phyloP scores from a whole-genome alignment of 495 filamentous ascomycete species.

The Neurospora sp. region DNA sequence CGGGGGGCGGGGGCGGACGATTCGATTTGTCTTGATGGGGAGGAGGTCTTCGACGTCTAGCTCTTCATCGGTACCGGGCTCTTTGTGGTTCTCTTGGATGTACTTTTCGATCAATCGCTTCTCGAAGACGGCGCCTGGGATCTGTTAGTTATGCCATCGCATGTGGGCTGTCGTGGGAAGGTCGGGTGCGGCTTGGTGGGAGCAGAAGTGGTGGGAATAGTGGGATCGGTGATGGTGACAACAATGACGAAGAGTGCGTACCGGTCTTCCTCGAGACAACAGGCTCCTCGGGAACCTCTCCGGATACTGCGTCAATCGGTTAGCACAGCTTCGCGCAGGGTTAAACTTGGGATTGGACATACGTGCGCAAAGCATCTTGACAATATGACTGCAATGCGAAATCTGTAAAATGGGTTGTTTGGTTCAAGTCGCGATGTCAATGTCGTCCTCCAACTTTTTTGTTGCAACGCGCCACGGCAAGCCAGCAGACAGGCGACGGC shows the following conservation, averaged over 20 bases:
- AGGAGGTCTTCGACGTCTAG: constrained; percentile 79
- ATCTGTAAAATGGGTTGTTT: not conserved
- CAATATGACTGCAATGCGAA: not conserved
- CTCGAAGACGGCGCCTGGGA: constrained; percentile 76
- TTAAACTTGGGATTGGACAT: not conserved
- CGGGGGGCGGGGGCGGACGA: constrained; percentile 81
- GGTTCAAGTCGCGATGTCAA: not conserved
- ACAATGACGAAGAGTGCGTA: constrained; percentile 29
- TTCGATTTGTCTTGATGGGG: constrained; percentile 69
- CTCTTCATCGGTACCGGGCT: constrained; percentile 86
- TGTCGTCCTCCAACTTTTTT: constrained; percentile 15
- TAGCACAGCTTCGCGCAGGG: not conserved
- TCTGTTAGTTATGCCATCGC: constrained; percentile 14
- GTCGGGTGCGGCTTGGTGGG: not conserved
- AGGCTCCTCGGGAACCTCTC: constrained; percentile 90
- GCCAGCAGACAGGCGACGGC: constrained; percentile 1
- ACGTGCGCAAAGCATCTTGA: constrained; percentile 69
- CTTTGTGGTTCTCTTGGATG: constrained; percentile 86
- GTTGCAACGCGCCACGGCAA: not conserved
- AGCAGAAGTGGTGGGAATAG: not conserved
- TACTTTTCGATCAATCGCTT: constrained; percentile 92
- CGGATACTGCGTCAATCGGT: constrained; percentile 59
- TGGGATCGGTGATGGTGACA: not conserved
- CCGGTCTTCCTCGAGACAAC: constrained; percentile 92
- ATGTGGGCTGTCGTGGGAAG: not conserved